Evolutionary conservation across 169 alveolate species (phyloP), one percentile per base, ranked within the genome.

Genomic region (Plasmodium gaboni): DNA sequence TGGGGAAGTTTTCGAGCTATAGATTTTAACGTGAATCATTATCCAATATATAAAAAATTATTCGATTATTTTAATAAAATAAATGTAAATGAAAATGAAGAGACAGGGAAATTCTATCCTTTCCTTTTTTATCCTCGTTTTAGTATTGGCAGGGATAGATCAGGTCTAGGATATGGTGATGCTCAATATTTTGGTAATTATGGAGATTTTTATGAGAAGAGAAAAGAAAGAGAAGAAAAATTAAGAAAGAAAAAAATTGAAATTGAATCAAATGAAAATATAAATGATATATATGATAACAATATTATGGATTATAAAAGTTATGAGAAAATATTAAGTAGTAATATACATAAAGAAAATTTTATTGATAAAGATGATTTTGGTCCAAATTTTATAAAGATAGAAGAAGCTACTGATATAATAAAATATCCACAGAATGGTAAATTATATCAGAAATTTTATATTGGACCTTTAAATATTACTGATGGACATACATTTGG

Each of bases 401-500:
- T 83, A 1, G 91, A 83, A 72, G 91, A 83, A 57, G 91, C 91
- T 19, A 83, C 91, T 9, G 91, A 83, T 61, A 59, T 83, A 83
- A 68, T 83, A 9, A 68, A 68, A 57, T 83, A 76, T 22, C 68
- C 86, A 15, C 88, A 60, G 26, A 24, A 65, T 93, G 97, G 97
- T 3, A 89, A 95, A 71, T 70, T 86, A 17, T 95, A 94, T 61
- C 97, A 95, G 80, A 95, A 95, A 93, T 92, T 95, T 19, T 95
- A 95, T 86, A 48, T 95, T 59, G 97, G 97, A 0, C 97, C 97
- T 7, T 73, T 93, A 57, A 96, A 96, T 38, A 89, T 91, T 32
- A 94, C 97, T 7, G 94, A 90, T 83, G 97, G 97, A 0, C 95
- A 96, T 94, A 95, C 97, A 13, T 74, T 95, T 63, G 97, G 97